phyloP scores from a whole-genome alignment of 768 basidiomycete genomes.

The Russula ochroleuca region DNA sequence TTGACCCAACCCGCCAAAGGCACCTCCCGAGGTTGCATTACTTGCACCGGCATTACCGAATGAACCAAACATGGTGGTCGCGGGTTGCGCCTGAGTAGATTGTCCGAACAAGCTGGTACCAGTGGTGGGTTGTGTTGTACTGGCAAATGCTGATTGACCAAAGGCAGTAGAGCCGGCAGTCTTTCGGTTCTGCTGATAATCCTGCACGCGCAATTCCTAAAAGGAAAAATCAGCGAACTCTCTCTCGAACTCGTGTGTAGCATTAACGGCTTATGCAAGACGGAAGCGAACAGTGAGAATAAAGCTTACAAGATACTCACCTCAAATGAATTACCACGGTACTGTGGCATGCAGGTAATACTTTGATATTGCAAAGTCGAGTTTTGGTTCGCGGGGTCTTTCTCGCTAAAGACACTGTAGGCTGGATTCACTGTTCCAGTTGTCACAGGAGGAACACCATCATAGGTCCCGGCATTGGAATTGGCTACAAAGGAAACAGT shows the following conservation, averaged over 20 bases:
- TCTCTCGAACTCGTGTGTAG: not conserved
- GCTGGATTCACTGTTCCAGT: constrained; percentile 67
- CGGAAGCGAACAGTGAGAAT: not conserved
- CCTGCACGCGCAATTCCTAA: constrained; percentile 47
- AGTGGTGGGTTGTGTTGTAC: constrained; percentile 29
- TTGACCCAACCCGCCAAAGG: constrained; percentile 33
- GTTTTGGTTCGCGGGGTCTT: constrained; percentile 49
- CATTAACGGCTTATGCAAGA: not conserved
- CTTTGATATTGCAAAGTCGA: constrained; percentile 70
- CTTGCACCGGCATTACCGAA: constrained; percentile 32
- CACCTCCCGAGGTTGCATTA: constrained; percentile 26
- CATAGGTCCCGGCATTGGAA: constrained; percentile 31
- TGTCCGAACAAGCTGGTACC: constrained; percentile 34
- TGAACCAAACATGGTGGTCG: constrained; percentile 32
- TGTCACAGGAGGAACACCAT: constrained; percentile 51
- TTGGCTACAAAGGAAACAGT: constrained; percentile 31
- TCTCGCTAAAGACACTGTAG: constrained; percentile 58
- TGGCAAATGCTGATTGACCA: constrained; percentile 36
- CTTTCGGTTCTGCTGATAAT: constrained; percentile 46
- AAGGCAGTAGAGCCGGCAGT: constrained; percentile 36
- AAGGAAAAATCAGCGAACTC: not conserved
- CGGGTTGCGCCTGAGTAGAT: constrained; percentile 32
- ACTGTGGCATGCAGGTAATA: constrained; percentile 75
- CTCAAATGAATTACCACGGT: constrained; percentile 66
- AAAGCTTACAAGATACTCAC: constrained; percentile 30